phyloP scores from a whole-genome alignment of 2,329 filamentous ascomycete species.

The Paracoccidioides lutzii region DNA sequence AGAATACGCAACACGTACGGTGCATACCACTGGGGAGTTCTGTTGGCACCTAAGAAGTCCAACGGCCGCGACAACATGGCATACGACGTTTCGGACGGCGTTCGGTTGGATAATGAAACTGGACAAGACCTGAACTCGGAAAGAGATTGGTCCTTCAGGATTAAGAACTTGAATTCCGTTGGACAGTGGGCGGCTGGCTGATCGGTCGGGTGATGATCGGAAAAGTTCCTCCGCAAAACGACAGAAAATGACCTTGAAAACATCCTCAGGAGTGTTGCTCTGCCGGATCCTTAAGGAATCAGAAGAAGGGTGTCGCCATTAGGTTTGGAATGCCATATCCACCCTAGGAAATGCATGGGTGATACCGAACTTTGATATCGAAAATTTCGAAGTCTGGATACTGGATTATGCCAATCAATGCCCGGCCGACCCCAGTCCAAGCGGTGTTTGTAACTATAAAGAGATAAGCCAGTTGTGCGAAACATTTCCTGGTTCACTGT shows the following conservation, averaged over 20 bases:
- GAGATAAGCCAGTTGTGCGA: neutral
- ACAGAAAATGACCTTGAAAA: slow-evolving; percentile 1
- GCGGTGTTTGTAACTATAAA: slow-evolving; percentile 2
- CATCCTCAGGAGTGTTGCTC: slow-evolving; percentile 3
- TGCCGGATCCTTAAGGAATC: slow-evolving; percentile 1
- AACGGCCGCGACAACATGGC: slow-evolving; percentile 1
- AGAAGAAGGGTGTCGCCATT: slow-evolving; percentile 3
- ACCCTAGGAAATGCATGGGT: neutral
- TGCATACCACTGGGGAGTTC: neutral
- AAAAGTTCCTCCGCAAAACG: slow-evolving; percentile 5
- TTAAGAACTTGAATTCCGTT: slow-evolving; percentile 2
- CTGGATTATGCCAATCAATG: slow-evolving; percentile 4
- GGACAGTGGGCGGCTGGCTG: slow-evolving; percentile 2
- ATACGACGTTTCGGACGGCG: slow-evolving; percentile 2
- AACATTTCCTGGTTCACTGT: too few relatives aligned
- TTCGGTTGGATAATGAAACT: neutral
- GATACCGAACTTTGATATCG: slow-evolving; percentile 4
- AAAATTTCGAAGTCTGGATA: slow-evolving; percentile 4
- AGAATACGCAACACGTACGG: neutral
- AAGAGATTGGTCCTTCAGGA: slow-evolving; percentile 2
- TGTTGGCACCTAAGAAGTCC: slow-evolving; percentile 1
- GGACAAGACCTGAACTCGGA: slow-evolving; percentile 1
- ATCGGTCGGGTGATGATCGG: slow-evolving; percentile 5
- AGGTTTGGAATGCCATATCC: slow-evolving; percentile 5
- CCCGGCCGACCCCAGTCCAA: slow-evolving; percentile 1